Conservation (phyloP, 2,329 filamentous ascomycete genomes). For the Trichophyton schoenleinii region DNA sequence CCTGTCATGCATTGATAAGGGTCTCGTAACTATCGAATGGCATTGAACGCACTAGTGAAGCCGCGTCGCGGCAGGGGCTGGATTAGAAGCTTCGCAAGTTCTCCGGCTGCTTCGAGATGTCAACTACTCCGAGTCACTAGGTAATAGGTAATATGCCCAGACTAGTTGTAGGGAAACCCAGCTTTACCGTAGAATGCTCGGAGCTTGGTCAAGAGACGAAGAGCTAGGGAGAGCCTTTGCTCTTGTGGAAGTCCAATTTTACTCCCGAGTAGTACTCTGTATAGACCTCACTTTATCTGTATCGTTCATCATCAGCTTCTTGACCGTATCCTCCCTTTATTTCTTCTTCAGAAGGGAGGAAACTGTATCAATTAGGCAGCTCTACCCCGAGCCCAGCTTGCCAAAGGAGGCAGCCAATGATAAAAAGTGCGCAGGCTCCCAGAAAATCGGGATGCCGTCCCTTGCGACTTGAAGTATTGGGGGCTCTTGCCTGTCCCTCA, state of each 20-base stretch:
- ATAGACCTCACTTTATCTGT: background rate
- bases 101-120: background rate
- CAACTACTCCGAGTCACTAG: background rate
- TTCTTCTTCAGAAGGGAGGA: background rate
- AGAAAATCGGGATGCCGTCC: background rate
- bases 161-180: background rate
- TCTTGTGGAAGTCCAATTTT: background rate
- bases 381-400: background rate
- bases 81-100: conserved; percentile 1
- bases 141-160: background rate
- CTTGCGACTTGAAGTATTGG: background rate
- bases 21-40: background rate
- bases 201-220: background rate
- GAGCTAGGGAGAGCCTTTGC: background rate
- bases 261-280: background rate
- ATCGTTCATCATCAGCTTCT: background rate
- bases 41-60: background rate
- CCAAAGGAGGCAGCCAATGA: background rate
- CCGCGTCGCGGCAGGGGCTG: background rate
- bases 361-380: background rate
- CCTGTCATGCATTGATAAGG: background rate
- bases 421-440: background rate
- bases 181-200: background rate
- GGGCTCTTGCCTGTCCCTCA: background rate
- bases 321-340: background rate